These are phyloP conservation scores for Lindgomyces ingoldianus DNA, from an alignment of 495 filamentous ascomycete genomes.

Conservation along the genomic window DNA sequence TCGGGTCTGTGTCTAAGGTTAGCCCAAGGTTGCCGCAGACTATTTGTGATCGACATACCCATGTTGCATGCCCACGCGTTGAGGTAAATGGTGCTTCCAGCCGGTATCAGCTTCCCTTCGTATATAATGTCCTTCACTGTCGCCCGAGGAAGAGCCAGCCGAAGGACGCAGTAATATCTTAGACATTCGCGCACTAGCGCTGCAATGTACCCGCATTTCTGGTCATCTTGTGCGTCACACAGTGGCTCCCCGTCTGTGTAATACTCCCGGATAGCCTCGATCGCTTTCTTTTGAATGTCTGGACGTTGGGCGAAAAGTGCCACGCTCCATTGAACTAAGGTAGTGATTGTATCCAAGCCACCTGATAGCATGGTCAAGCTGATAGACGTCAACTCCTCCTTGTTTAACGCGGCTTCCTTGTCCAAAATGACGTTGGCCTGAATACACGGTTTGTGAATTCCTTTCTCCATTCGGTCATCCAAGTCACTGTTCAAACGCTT, in stretches of 20 bases:
- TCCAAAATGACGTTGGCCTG: conserved; percentile 65
- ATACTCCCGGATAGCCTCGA: conserved; percentile 55
- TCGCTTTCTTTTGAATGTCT: conserved; percentile 62
- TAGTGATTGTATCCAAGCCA: conserved; percentile 65
- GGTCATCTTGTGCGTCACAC: conserved; percentile 60
- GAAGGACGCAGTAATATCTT: conserved; percentile 61
- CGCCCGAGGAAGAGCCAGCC: conserved; percentile 61
- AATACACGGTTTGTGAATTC: conserved; percentile 63
- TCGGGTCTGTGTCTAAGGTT: conserved; percentile 49
- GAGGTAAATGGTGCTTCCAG: conserved; percentile 62
- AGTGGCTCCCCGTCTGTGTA: conserved; percentile 57
- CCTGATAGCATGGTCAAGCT: conserved; percentile 65
- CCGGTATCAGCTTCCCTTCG: conserved; percentile 57
- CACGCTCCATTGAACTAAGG: conserved; percentile 64
- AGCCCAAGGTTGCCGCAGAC: not conserved
- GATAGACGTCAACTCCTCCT: conserved; percentile 62
- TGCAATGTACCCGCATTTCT: conserved; percentile 61
- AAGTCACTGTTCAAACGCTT: conserved; percentile 54
- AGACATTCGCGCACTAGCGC: conserved; percentile 63
- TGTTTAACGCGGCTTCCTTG: conserved; percentile 59
- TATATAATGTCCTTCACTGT: conserved; percentile 63
- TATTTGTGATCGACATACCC: conserved; percentile 45
- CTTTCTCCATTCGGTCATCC: conserved; percentile 60
- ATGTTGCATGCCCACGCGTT: conserved; percentile 69
- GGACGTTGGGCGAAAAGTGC: conserved; percentile 58